Evolutionary conservation across 2,329 filamentous ascomycete species (phyloP).

Genomic region (Cordyceps cicadae): DNA sequence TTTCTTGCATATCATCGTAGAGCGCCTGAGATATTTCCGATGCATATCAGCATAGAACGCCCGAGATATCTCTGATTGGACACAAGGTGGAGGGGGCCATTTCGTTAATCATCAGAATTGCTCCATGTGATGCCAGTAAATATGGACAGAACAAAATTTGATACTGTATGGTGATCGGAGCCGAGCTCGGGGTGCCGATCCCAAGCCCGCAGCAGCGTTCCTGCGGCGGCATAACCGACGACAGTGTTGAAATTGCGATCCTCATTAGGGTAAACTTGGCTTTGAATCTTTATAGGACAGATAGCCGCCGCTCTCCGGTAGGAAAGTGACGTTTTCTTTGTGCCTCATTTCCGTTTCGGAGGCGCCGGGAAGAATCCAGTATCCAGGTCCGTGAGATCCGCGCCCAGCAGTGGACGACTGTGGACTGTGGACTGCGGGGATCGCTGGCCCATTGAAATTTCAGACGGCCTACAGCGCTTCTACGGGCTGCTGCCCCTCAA

Average conservation of each 20-base stretch:
- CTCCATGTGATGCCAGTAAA: too few relatives aligned
- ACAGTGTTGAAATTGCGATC: neutral
- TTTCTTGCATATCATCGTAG: conserved; percentile 2
- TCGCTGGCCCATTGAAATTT: neutral
- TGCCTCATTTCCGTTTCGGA: neutral
- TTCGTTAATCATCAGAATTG: too few relatives aligned
- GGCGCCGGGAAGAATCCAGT: too few relatives aligned
- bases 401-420: too few relatives aligned
- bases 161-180: neutral
- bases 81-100: neutral
- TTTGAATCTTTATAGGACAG: too few relatives aligned
- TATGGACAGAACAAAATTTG: too few relatives aligned
- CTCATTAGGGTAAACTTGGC: neutral
- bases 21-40: neutral
- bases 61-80: neutral
- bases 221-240: too few relatives aligned
- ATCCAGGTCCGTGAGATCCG: too few relatives aligned
- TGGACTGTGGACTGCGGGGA: neutral
- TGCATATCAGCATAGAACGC: neutral
- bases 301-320: too few relatives aligned
- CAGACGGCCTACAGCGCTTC: neutral
- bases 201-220: neutral
- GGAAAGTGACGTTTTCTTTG: neutral
- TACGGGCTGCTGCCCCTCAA: neutral
- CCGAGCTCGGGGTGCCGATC: neutral